These are phyloP conservation scores for Scutellospora calospora DNA, from an alignment of 371 early-diverging fungal genomes.

Conservation along the genomic window DNA sequence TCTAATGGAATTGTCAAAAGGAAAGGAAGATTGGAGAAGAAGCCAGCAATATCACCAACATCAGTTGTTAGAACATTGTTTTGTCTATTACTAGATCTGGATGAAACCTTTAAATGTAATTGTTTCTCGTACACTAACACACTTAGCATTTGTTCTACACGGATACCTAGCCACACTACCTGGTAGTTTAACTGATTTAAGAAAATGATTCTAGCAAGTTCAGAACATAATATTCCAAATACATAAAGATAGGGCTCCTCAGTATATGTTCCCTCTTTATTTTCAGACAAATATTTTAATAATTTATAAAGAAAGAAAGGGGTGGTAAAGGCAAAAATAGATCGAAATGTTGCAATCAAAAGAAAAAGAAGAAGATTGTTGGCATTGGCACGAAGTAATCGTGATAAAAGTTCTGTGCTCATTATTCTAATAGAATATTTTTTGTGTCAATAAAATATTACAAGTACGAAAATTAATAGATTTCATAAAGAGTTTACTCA, in stretches of 20 bases:
- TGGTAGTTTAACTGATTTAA: slow-evolving; percentile 45
- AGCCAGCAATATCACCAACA: slow-evolving; percentile 42
- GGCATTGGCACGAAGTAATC: slow-evolving; percentile 23
- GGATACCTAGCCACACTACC: slow-evolving; percentile 41
- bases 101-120: slow-evolving; percentile 15
- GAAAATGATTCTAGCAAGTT: slow-evolving; percentile 40
- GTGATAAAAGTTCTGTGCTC: slow-evolving; percentile 33
- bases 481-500: neutral
- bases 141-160: slow-evolving; percentile 44
- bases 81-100: neutral
- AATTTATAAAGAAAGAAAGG: slow-evolving; percentile 38
- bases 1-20: slow-evolving; percentile 39
- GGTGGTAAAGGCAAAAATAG: slow-evolving; percentile 39
- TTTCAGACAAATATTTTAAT: neutral
- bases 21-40: slow-evolving; percentile 43
- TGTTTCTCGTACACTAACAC: slow-evolving; percentile 40
- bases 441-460: neutral
- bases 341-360: slow-evolving; percentile 43
- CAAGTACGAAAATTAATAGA: neutral
- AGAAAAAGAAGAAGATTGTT: slow-evolving; percentile 34
- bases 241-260: slow-evolving; percentile 41
- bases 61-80: slow-evolving; percentile 37
- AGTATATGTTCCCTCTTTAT: neutral
- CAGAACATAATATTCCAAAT: slow-evolving; percentile 38
- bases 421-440: slow-evolving; percentile 7